Percentiles rank a stretch among this genome's conserved stretches.
Conservation (phyloP, 2,329 filamentous ascomycete genomes). For the Sclerotinia spermophila region DNA sequence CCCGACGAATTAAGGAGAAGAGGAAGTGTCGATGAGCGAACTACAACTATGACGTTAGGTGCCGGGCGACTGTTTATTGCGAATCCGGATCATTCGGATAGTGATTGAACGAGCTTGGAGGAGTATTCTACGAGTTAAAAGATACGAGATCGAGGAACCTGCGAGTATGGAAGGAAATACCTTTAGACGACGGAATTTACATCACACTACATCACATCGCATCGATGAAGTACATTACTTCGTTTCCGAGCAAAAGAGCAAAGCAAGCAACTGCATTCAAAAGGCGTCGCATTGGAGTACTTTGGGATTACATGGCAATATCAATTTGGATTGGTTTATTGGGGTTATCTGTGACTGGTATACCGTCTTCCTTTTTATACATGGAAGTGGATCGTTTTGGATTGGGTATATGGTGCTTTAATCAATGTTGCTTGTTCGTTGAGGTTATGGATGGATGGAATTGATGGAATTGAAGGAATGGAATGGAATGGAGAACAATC, state of each 20-base stretch:
- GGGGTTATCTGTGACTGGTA: not conserved
- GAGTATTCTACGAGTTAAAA: not conserved
- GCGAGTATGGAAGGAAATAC: slow-evolving; percentile 21
- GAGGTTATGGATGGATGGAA: not conserved
- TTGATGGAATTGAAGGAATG: not conserved
- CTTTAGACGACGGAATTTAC: slow-evolving; percentile 14
- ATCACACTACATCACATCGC: not conserved
- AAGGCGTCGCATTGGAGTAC: slow-evolving; percentile 15
- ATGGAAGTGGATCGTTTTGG: slow-evolving; percentile 10
- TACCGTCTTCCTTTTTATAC: slow-evolving; percentile 5
- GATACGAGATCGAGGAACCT: not conserved
- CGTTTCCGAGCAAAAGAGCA: slow-evolving; percentile 5
- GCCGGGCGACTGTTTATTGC: slow-evolving; percentile 76
- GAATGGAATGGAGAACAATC: slow-evolving; percentile 14
- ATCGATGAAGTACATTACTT: not conserved
- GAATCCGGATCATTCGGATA: slow-evolving; percentile 61
- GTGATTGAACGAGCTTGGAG: slow-evolving; percentile 27
- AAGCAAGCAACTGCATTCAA: slow-evolving; percentile 13
- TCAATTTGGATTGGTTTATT: slow-evolving; percentile 19
- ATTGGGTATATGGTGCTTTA: slow-evolving; percentile 17
- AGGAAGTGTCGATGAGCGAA: slow-evolving; percentile 79
- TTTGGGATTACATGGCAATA: slow-evolving; percentile 19
- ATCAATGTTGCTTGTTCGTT: slow-evolving; percentile 5
- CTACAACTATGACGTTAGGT: slow-evolving; percentile 62
- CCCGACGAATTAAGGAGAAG: slow-evolving; percentile 69